Evolutionary conservation across 345 rosid genomes (phyloP), one percentile per base, ranked within the genome.

Genomic region (Murraya koenigii): DNA sequence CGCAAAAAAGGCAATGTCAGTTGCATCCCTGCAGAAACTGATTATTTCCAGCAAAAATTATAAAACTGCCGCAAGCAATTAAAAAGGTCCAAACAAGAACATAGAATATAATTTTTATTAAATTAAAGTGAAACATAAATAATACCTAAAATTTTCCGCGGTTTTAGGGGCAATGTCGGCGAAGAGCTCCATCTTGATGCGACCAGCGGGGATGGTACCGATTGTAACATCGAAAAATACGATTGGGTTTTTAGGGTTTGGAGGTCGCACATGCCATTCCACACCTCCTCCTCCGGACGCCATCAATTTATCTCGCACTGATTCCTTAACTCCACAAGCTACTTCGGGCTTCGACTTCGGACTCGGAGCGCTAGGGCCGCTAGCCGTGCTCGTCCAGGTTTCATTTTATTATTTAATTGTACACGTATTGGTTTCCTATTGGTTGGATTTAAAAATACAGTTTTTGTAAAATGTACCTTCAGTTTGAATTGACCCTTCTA

Each of bases 131-230:
- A 52, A 52, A 19, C 4, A 52, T 4, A 61, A 7, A 26, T 25
- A n/a, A 47, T 6, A 94, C 95, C 98, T 89, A 92, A 96, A 96
- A 80, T 96, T 96, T 69, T 94, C 98, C 65, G 98, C 97, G 32
- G 98, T 90, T 85, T 87, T 94, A 75, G 98, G 98, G 52, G 88
- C 88, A 66, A 94, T 85, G 75, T 96, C 99, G 39, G 99, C 94
- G 83, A 96, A 96, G 80, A 96, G 97, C 85, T 96, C 99, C 99
- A 94, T 96, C 89, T 94, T 94, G 86, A 92, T 87, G 36, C 98
- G 93, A 52, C 97, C 99, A 25, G 97, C 97, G 14, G 95, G 91
- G 75, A 96, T 94, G 74, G 91, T 87, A 52, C 97, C 99, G 74
- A 96, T 96, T 32, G 97, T 94, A 33, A 92, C 59, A 62, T 96